These are phyloP conservation scores for Lagerstroemia speciosa DNA, from an alignment of 345 rosid genomes.

Conservation along the genomic window DNA sequence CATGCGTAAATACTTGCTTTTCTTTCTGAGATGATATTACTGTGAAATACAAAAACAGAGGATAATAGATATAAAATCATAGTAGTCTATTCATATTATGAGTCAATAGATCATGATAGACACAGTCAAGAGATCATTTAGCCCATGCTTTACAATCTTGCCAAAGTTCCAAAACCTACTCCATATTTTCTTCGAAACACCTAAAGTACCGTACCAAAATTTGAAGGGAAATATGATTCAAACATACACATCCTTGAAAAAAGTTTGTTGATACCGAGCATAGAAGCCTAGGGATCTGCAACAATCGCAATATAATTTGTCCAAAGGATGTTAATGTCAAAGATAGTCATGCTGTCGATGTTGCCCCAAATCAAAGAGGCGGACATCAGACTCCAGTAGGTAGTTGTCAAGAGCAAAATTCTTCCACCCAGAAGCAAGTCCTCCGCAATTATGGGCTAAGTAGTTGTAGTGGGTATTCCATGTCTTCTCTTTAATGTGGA, in stretches of 20 bases:
- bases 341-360: slow-evolving; percentile 13
- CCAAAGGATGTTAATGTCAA: slow-evolving; percentile 32
- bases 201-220: background rate
- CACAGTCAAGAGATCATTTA: no score
- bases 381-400: slow-evolving; percentile 34
- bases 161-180: background rate
- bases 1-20: no score
- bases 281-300: slow-evolving; percentile 9
- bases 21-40: no score
- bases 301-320: slow-evolving; percentile 18
- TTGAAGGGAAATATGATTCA: background rate
- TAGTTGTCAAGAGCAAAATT: slow-evolving; percentile 36
- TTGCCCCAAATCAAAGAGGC: slow-evolving; percentile 29
- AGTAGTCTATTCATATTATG: no score
- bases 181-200: background rate
- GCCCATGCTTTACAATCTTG: no score
- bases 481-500: slow-evolving; percentile 19
- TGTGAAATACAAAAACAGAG: no score
- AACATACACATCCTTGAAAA: background rate
- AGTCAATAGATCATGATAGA: no score
- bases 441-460: slow-evolving; percentile 21
- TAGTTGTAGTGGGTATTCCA: slow-evolving; percentile 25
- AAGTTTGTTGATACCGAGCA: background rate
- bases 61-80: no score
- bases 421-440: slow-evolving; percentile 44